Evolutionary conservation across 1,284 basidiomycete species (phyloP).

Genomic region (Takashimella tepidaria): DNA sequence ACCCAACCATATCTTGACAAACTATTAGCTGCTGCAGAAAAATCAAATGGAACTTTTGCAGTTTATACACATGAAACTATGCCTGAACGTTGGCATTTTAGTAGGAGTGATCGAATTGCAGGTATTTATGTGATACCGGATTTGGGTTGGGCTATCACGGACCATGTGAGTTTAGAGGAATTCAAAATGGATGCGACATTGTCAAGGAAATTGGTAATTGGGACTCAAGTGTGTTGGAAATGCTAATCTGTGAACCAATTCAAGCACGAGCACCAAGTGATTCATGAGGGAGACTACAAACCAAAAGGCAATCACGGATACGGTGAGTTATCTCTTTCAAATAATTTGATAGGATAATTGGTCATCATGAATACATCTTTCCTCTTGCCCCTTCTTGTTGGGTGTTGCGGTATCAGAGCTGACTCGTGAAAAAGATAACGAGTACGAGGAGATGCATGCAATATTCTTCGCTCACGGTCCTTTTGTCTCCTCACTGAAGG

Average conservation of each 20-base stretch:
- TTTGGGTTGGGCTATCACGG: slow-evolving; percentile 66
- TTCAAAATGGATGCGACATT: too few species aligned
- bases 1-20: slow-evolving; percentile 54
- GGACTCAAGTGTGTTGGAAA: too few species aligned
- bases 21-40: slow-evolving; percentile 53
- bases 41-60: slow-evolving; percentile 60
- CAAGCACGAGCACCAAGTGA: slow-evolving; percentile 45
- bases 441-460: slow-evolving; percentile 70
- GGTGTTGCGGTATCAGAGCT: too few species aligned
- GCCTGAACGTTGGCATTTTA: slow-evolving; percentile 74
- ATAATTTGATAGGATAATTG: not conserved
- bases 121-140: slow-evolving; percentile 79
- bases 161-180: slow-evolving; percentile 46
- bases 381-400: too few species aligned
- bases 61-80: slow-evolving; percentile 76
- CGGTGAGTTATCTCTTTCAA: slow-evolving; percentile 51
- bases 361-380: slow-evolving; percentile 53
- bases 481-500: slow-evolving; percentile 64
- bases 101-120: slow-evolving; percentile 66
- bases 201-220: too few species aligned
- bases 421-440: too few species aligned
- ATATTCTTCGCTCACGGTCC: slow-evolving; percentile 87
- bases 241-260: not conserved
- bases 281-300: slow-evolving; percentile 56
- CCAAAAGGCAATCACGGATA: slow-evolving; percentile 56